A percentile compares a stretch with the other conserved stretches of the same genome.
Evolutionary conservation across 306 rosid species (phyloP).

Genomic region (Lagenaria siceraria): DNA sequence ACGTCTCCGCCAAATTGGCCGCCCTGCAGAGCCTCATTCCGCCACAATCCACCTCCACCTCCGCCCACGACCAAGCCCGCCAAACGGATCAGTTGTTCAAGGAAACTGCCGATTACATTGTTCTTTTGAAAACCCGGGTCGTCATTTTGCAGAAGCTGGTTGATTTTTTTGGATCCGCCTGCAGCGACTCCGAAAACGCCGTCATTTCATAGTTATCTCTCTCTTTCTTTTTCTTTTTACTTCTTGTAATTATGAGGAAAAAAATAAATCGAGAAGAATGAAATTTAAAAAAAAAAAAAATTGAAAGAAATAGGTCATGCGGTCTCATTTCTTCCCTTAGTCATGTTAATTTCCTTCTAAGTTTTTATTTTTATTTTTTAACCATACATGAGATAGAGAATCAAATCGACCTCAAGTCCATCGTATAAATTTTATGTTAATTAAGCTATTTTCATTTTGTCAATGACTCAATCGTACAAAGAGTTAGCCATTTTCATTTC

Average conservation of each 20-base stretch:
- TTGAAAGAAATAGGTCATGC: not conserved
- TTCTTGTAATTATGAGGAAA: not conserved
- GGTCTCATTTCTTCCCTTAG: not conserved
- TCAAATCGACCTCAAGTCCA: too few relatives aligned
- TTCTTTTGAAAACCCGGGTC: constrained; percentile 2
- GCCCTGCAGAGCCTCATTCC: constrained; percentile 10
- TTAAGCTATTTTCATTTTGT: too few relatives aligned
- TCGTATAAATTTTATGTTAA: not conserved
- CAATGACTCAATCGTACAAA: too few relatives aligned
- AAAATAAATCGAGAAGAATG: not conserved
- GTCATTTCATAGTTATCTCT: not conserved
- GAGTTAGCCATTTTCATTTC: not conserved
- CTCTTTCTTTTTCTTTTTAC: not conserved
- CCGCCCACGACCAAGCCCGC: not conserved
- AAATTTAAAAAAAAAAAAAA: not conserved
- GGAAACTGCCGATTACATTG: constrained; percentile 16
- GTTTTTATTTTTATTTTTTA: too few relatives aligned
- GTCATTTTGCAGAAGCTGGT: constrained; percentile 10
- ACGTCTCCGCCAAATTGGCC: constrained; percentile 4
- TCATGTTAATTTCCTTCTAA: not conserved
- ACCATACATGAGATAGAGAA: too few relatives aligned
- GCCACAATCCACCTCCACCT: not conserved
- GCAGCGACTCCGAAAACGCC: not conserved
- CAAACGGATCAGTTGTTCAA: constrained; percentile 10
- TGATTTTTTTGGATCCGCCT: constrained; percentile 9